These are phyloP conservation scores for Pelagomonas calceolata DNA, from an alignment of 108 stramenopile species.

Conservation along the genomic window DNA sequence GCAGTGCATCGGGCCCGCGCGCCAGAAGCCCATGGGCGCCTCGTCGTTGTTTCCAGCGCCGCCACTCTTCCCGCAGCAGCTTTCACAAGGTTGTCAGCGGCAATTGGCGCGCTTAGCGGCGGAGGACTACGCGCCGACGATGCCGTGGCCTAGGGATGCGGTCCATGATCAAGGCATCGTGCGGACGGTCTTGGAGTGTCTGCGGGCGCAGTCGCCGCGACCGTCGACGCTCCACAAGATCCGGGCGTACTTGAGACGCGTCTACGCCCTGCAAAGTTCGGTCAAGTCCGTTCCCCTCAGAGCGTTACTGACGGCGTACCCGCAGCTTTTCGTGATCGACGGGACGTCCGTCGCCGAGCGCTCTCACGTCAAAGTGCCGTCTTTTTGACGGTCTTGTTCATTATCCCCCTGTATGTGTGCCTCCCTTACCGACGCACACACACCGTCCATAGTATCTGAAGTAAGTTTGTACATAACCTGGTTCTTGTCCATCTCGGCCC, in stretches of 20 bases:
- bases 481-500: too few relatives aligned
- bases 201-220: not conserved
- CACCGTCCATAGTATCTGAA: too few relatives aligned
- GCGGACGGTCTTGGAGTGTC: not conserved
- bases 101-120: not conserved
- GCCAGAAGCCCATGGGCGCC: not conserved
- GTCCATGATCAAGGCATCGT: not conserved
- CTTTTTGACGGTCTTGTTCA: too few relatives aligned
- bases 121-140: constrained; percentile 12
- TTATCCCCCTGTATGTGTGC: too few relatives aligned
- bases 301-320: constrained; percentile 6
- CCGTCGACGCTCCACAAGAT: not conserved
- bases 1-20: not conserved
- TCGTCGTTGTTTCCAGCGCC: not conserved
- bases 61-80: not conserved
- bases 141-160: constrained; percentile 2
- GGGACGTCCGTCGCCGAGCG: constrained; percentile 4
- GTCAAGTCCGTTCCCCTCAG: constrained; percentile 12
- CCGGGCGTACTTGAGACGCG: not conserved
- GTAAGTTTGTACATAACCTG: too few relatives aligned
- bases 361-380: too few relatives aligned
- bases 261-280: not conserved
- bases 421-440: too few relatives aligned
- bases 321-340: constrained; percentile 1
- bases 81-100: not conserved